Base-by-base conservation (phyloP, 805 yeast genomes). In the Metschnikowia henanensis region DNA sequence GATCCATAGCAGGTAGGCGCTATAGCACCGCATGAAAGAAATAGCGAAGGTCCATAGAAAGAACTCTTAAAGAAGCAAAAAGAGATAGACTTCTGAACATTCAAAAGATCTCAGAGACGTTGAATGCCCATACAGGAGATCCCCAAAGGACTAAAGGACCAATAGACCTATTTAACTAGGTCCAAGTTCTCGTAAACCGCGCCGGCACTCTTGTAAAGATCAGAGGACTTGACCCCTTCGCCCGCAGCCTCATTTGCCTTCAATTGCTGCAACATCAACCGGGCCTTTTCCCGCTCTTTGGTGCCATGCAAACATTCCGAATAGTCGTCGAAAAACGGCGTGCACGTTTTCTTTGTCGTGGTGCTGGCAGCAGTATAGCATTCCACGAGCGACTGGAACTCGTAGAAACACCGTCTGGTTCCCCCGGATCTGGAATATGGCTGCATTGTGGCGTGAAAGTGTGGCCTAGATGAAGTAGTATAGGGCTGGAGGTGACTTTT, bases 371-470 rank as follows among this genome's bases (percentile, higher is more conserved):
- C 66, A 2, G 76, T 70, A 61, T 63, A 69, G 50, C 76, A 72
- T 17, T 70, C 72, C 39, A 65, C 64, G 41, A 70, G 62, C 9
- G 72, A 62, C 57, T 72, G 76, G 58, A 71, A 72, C 51, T 72
- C 76, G 57, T 71, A 72, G 56, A 68, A 72, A 53, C 76, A 72
- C 62, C 62, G 69, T 61, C 75, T 69, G 50, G 76, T 72, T 38
- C 75, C 76, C 22, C 76, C 76, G 29, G 67, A 58, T 64, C 75
- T 68, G 38, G 75, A 69, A 51, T 70, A 70, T 52, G 76, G 76
- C 54, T 70, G 75, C 76, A 72, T 72, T 30, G 42, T 49, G 4
- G 33, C 30, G 17, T 16, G 26, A 22, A 22, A 22, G 25, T 22
- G 9, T 22, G 9, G 9, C 9, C 9, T 9, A 22, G 25, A 22